Percentiles rank a stretch among this genome's conserved stretches.
These are phyloP conservation scores for Fraxinus paxiana DNA, from an alignment of 305 asterid species.

Conservation along the genomic window DNA sequence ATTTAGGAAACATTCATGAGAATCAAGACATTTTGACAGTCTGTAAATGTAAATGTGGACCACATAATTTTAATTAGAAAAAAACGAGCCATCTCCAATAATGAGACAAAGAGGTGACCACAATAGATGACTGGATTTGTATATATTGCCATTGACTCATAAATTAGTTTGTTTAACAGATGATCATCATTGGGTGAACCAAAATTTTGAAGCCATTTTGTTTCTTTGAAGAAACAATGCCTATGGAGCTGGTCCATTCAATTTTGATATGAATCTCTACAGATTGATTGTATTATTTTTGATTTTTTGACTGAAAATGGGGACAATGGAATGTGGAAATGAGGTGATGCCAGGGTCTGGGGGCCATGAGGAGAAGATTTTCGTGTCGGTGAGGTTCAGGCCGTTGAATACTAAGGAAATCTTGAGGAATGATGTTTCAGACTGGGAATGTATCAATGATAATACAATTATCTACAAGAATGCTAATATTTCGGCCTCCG, in stretches of 20 bases:
- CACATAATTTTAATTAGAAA: conserved; percentile 30
- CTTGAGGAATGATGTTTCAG: conserved; percentile 68
- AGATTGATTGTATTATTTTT: conserved; percentile 9
- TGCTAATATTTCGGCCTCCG: conserved; percentile 61
- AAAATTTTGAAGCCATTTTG: conserved; percentile 34
- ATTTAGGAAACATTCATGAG: conserved; percentile 42
- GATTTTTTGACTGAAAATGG: conserved; percentile 35
- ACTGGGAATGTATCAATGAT: conserved; percentile 93
- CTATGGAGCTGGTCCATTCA: conserved; percentile 15
- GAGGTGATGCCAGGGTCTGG: conserved; percentile 30
- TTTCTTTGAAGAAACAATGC: conserved; percentile 20
- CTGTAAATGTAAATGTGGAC: conserved; percentile 47
- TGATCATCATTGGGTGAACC: conserved; percentile 50
- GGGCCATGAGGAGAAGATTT: conserved; percentile 66
- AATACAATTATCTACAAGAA: conserved; percentile 72
- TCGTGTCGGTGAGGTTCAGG: conserved; percentile 89
- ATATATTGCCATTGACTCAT: conserved; percentile 42
- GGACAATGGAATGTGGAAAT: conserved; percentile 48
- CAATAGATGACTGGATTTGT: conserved; percentile 31
- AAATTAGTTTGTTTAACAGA: conserved; percentile 27
- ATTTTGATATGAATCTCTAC: conserved; percentile 20
- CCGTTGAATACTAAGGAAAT: conserved; percentile 78
- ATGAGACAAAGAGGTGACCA: conserved; percentile 45
- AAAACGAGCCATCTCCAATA: conserved; percentile 33
- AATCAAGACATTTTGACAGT: conserved; percentile 61